Evolutionary conservation across 176 grass and related monocot genomes (phyloP).

Genomic region (Bonia amplexicaulis): DNA sequence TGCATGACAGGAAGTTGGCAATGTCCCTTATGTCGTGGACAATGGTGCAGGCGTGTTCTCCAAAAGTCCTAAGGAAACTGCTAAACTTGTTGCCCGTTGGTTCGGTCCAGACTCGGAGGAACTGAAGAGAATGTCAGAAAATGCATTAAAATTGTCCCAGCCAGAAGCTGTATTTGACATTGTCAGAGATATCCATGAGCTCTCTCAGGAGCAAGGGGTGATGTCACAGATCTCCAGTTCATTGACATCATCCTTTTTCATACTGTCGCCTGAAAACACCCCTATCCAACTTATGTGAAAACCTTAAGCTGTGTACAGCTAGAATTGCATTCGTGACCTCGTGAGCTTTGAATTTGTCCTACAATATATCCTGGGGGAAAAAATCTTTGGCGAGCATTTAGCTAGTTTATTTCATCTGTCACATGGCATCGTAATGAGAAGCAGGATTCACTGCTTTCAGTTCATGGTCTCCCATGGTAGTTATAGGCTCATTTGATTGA

Average conservation of each 20-base stretch:
- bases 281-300: constrained; percentile 39
- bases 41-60: constrained; percentile 96
- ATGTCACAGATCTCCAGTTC: constrained; percentile 73
- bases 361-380: neutral
- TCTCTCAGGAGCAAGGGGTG: constrained; percentile 60
- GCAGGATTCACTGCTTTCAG: neutral
- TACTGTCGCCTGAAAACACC: constrained; percentile 26
- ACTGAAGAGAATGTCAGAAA: constrained; percentile 83
- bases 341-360: neutral
- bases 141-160: constrained; percentile 83
- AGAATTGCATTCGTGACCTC: constrained; percentile 23
- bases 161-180: constrained; percentile 95
- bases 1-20: constrained; percentile 84
- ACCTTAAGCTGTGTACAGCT: constrained; percentile 27
- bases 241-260: constrained; percentile 65
- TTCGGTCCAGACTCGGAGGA: constrained; percentile 69
- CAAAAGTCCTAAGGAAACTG: constrained; percentile 85
- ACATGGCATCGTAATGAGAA: neutral
- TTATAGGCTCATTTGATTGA: constrained; percentile 14
- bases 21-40: constrained; percentile 93
- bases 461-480: neutral
- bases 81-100: constrained; percentile 69
- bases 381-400: neutral
- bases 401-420: neutral
- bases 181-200: constrained; percentile 79